Base-by-base conservation (phyloP, 257 asterid genomes). In the Solanum phureja region DNA sequence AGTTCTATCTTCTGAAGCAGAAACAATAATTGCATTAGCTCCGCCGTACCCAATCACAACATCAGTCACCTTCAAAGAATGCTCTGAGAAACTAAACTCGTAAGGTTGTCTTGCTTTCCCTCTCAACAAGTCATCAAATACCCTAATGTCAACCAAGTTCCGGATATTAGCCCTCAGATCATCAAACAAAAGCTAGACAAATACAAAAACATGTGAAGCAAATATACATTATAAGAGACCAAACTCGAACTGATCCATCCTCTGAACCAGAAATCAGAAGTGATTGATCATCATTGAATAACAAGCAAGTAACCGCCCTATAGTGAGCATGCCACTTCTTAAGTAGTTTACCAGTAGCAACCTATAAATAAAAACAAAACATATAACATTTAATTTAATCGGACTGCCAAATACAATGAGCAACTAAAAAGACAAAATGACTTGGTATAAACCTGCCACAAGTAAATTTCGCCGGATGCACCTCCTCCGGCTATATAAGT, bases 311-410 rank as follows among this genome's bases (percentile, higher is more conserved):
- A 85, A 97, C 94, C 27, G 93, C 98, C 93, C 98, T 89, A 86
- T 93, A 95, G 93, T 96, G 98, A 29, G 95, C 99, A 89, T 94
- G 95, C 99, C 99, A 97, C 92, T 93, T 95, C 91, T 92, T 95
- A 75, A 97, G 95, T 94, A 97, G 90, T 89, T 88, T 95, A 62
- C 98, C 98, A 40, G 95, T 93, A 1, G 95, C 94, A 89, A 94
- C 97, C 99, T 94, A 92, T 86, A 90, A 40, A 66, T 13, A 56
- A 46, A 84, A 31, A 74, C 21, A 89, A 13, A 60, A 88, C 49
- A 68, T 38, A 44, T 11, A 87, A 27, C 34, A 18, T 77, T 27
- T 66, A 66, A 19, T 87, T 33, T 66, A 66, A 19, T 87, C 16
- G 42, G 62, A 24, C 14, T 44, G 84, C 18, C 29, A 49, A 8